phyloP scores from a whole-genome alignment of 441 rosid genomes.

The Mallotus japonicus region DNA sequence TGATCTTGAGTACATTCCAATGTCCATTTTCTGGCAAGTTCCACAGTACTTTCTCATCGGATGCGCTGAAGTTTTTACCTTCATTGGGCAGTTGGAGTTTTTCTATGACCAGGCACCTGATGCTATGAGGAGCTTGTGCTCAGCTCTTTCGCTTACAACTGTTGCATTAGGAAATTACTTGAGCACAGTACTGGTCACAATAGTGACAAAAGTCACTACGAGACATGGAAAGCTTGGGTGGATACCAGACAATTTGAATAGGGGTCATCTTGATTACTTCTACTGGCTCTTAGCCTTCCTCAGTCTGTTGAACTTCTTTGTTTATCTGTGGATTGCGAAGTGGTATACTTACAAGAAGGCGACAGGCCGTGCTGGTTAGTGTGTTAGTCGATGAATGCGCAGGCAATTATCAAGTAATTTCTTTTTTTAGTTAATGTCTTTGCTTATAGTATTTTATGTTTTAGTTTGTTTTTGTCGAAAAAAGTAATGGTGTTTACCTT shows the following conservation, averaged over 20 bases:
- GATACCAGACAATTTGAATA: constrained; percentile 82
- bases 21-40: constrained; percentile 90
- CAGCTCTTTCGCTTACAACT: constrained; percentile 78
- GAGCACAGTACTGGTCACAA: constrained; percentile 76
- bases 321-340: constrained; percentile 65
- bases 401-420: not conserved
- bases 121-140: constrained; percentile 90
- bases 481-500: too few relatives aligned
- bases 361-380: constrained; percentile 9
- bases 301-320: constrained; percentile 62
- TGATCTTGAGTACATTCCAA: constrained; percentile 54
- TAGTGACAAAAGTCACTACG: constrained; percentile 53
- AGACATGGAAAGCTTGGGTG: constrained; percentile 67
- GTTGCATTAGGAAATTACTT: constrained; percentile 77
- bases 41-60: constrained; percentile 87
- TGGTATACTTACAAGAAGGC: constrained; percentile 80
- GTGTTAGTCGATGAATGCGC: not conserved
- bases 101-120: constrained; percentile 96
- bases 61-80: constrained; percentile 87
- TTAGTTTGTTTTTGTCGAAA: not conserved
- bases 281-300: constrained; percentile 67
- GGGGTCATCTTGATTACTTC: constrained; percentile 73
- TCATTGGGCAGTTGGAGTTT: constrained; percentile 86
- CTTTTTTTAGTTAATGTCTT: not conserved
- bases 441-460: not conserved